A percentile compares a stretch with the other conserved stretches of the same genome.
Evolutionary conservation across 2,329 filamentous ascomycete species (phyloP).

Genomic region (Stagonosporopsis rhizophila): DNA sequence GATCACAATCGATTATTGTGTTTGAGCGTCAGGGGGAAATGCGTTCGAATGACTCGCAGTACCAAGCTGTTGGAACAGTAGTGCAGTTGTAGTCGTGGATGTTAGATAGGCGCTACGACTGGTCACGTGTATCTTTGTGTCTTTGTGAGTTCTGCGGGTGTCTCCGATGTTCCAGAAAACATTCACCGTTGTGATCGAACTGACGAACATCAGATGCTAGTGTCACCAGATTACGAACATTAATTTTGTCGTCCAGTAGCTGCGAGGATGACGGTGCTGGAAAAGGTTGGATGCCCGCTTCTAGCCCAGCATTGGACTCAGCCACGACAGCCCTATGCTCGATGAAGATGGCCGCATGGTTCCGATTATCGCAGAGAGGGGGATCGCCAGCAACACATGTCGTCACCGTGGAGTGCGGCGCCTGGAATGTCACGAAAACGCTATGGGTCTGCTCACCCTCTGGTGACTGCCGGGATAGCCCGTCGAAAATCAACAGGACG

Average conservation of each 20-base stretch:
- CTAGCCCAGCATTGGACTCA: constrained; percentile 1
- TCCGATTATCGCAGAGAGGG: constrained; percentile 8
- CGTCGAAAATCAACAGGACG: constrained; percentile 17
- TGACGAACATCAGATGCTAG: constrained; percentile 5
- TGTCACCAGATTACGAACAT: constrained; percentile 5
- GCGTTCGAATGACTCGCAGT: constrained; percentile 11
- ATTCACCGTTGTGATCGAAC: background rate
- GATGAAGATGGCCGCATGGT: constrained; percentile 4
- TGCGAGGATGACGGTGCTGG: constrained; percentile 1
- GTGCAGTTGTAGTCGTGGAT: constrained; percentile 2
- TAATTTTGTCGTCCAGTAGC: background rate
- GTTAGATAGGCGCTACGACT: background rate
- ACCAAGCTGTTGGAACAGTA: constrained; percentile 13
- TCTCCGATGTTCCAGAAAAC: background rate
- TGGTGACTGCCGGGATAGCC: constrained; percentile 22
- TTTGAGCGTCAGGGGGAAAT: constrained; percentile 14
- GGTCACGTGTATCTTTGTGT: constrained; percentile 3
- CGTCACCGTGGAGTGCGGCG: constrained; percentile 20
- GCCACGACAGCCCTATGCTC: constrained; percentile 8
- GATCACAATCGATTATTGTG: background rate
- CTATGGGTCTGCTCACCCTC: constrained; percentile 20
- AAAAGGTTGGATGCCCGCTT: constrained; percentile 5
- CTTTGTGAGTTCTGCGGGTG: background rate
- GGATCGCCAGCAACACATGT: constrained; percentile 24
- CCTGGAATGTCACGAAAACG: constrained; percentile 8